Evolutionary conservation across 2,329 filamentous ascomycete genomes (phyloP).

Genomic region (Phialophora chinensis): DNA sequence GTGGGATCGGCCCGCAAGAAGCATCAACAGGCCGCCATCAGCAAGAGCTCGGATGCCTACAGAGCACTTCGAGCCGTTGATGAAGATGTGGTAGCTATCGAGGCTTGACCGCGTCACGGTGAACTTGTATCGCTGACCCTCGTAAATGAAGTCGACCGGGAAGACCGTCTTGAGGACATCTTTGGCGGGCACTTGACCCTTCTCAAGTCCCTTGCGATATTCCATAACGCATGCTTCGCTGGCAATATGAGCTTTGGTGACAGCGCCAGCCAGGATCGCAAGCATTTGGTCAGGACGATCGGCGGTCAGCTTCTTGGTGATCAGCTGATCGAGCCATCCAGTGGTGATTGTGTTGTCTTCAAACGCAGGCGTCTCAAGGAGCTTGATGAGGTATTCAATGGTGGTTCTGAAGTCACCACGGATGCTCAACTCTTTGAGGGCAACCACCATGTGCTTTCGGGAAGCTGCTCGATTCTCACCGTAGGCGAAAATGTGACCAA

Average conservation of each 20-base stretch:
- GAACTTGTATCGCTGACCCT: slow-evolving; percentile 96
- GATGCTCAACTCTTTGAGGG: slow-evolving; percentile 97
- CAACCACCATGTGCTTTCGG: slow-evolving; percentile 98
- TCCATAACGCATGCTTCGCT: slow-evolving; percentile 87
- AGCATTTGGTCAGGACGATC: slow-evolving; percentile 93
- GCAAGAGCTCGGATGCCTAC: slow-evolving; percentile 91
- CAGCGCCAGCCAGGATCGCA: slow-evolving; percentile 92
- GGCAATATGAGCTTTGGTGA: slow-evolving; percentile 93
- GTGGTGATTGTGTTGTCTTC: slow-evolving; percentile 99
- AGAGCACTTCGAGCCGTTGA: slow-evolving; percentile 96
- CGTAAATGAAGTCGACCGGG: slow-evolving; percentile 97
- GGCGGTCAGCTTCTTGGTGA: slow-evolving; percentile 95
- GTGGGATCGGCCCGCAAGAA: slow-evolving; percentile 91
- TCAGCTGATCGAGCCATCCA: slow-evolving; percentile 97
- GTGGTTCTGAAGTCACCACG: slow-evolving; percentile 99
- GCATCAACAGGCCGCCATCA: slow-evolving; percentile 89
- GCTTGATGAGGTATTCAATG: slow-evolving; percentile 98
- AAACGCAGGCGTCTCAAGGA: slow-evolving; percentile 96
- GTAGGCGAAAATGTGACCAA: slow-evolving; percentile 99
- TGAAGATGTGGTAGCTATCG: slow-evolving; percentile 97
- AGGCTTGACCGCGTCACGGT: slow-evolving; percentile 89
- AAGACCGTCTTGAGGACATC: slow-evolving; percentile 98
- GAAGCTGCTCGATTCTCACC: slow-evolving; percentile 96
- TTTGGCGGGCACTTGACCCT: slow-evolving; percentile 95
- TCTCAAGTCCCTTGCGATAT: slow-evolving; percentile 87